Conservation (phyloP, 2,329 filamentous ascomycete species). For the Paraphaeosphaeria sporulosa region DNA sequence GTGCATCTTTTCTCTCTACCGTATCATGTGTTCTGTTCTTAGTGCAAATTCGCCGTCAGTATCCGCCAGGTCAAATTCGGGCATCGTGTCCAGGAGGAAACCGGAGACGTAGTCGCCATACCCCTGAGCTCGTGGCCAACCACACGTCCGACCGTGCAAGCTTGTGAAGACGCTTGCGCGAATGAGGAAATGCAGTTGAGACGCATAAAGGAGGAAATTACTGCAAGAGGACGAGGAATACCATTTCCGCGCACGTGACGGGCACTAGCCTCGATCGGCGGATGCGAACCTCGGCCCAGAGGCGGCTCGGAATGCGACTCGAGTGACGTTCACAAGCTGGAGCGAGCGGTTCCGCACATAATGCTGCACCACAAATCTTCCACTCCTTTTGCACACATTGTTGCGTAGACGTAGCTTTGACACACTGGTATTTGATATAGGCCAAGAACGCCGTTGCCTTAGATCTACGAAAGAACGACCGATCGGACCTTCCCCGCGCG, state of each 20-base stretch:
- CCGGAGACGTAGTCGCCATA: not conserved
- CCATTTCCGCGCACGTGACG: conserved; percentile 27
- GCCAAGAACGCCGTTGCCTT: not conserved
- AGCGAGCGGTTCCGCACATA: conserved; percentile 30
- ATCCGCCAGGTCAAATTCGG: not conserved
- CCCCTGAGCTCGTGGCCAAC: not conserved
- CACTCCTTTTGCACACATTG: conserved; percentile 22
- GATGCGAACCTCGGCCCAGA: conserved; percentile 31
- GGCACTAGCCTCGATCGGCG: conserved; percentile 30
- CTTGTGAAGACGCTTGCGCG: not conserved
- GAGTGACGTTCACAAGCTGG: conserved; percentile 44
- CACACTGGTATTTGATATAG: too few relatives aligned
- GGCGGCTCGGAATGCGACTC: conserved; percentile 15
- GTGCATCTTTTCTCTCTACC: too few relatives aligned
- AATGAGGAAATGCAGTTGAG: not conserved
- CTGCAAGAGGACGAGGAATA: conserved; percentile 16
- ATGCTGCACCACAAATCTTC: conserved; percentile 26
- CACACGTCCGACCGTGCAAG: not conserved
- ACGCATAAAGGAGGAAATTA: conserved; percentile 26
- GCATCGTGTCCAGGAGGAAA: not conserved
- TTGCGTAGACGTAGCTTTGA: not conserved
- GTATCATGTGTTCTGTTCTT: too few relatives aligned
- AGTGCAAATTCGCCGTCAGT: not conserved
- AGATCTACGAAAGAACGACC: not conserved
- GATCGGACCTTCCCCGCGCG: conserved; percentile 16